These are phyloP conservation scores for Gnomoniopsis sp. DNA, from an alignment of 2,329 filamentous ascomycete species.

Conservation along the genomic window DNA sequence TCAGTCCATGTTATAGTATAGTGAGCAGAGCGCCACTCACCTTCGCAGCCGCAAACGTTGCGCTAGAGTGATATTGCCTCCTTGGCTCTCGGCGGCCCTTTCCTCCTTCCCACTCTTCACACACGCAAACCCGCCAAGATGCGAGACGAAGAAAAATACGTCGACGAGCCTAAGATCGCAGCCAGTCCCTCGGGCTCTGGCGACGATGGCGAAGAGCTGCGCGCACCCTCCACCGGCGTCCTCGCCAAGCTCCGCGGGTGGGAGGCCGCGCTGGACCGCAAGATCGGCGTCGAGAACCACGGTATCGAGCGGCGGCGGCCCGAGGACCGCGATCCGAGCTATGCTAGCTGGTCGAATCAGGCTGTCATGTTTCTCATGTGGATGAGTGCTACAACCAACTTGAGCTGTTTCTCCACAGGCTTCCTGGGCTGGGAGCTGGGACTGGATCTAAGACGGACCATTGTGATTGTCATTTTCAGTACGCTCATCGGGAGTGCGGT, in stretches of 20 bases:
- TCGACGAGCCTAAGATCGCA: slow-evolving; percentile 9
- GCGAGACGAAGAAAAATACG: slow-evolving; percentile 14
- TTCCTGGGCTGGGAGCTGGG: slow-evolving; percentile 49
- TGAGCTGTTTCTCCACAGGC: slow-evolving; percentile 48
- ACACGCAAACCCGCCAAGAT: slow-evolving; percentile 3
- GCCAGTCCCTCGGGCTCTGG: slow-evolving; percentile 3
- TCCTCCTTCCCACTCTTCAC: too few species aligned
- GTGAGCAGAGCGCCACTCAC: too few species aligned
- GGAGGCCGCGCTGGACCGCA: slow-evolving; percentile 41
- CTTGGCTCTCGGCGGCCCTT: not conserved
- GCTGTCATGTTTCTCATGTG: slow-evolving; percentile 49
- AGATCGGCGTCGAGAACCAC: slow-evolving; percentile 46
- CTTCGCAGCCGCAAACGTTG: not conserved
- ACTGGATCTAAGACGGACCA: slow-evolving; percentile 39
- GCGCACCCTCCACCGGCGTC: slow-evolving; percentile 22
- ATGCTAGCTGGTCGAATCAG: slow-evolving; percentile 35
- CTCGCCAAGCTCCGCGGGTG: slow-evolving; percentile 36
- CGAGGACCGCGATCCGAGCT: slow-evolving; percentile 37
- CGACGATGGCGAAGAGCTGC: not conserved
- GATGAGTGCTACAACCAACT: slow-evolving; percentile 49
- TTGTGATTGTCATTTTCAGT: slow-evolving; percentile 42
- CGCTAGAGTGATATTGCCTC: not conserved
- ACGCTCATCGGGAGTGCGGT: slow-evolving; percentile 41
- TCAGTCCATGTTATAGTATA: too few species aligned
- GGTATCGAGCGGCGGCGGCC: slow-evolving; percentile 43